phyloP scores from a whole-genome alignment of 176 grass and related monocot genomes.

The Juncus effusus region DNA sequence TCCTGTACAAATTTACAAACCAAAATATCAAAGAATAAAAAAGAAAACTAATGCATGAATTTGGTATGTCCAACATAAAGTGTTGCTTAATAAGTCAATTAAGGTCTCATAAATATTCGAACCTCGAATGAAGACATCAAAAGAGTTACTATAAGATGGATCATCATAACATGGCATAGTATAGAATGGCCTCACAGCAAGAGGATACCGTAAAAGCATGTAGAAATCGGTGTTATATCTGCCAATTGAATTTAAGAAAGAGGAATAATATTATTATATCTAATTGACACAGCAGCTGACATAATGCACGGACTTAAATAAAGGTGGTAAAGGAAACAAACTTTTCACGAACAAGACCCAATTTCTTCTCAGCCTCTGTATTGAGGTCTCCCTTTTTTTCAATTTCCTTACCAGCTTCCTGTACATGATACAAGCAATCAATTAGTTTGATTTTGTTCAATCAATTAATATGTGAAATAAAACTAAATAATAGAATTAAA shows the following conservation, averaged over 20 bases:
- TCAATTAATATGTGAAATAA: neutral
- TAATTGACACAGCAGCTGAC: too few species aligned
- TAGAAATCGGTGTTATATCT: slow-evolving; percentile 91
- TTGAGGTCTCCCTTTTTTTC: slow-evolving; percentile 89
- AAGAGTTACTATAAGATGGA: slow-evolving; percentile 74
- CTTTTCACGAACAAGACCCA: slow-evolving; percentile 85
- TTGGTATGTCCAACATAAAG: too few species aligned
- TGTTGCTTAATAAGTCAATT: too few species aligned
- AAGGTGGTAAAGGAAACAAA: slow-evolving; percentile 14
- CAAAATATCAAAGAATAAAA: neutral
- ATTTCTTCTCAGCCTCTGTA: slow-evolving; percentile 88
- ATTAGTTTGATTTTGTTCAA: neutral
- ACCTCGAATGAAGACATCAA: slow-evolving; percentile 98
- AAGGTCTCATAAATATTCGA: neutral
- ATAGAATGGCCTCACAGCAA: slow-evolving; percentile 87
- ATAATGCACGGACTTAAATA: too few species aligned
- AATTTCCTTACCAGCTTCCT: slow-evolving; percentile 86
- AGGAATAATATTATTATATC: too few species aligned
- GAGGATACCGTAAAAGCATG: slow-evolving; percentile 81
- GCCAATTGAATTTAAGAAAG: neutral
- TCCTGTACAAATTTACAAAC: slow-evolving; percentile 19
- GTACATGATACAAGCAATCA: too few species aligned
- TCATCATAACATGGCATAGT: slow-evolving; percentile 94
- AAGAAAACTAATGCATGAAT: too few species aligned
- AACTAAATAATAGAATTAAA: neutral